Conservation (phyloP, 257 asterid species). For the Penstemon barbatus region DNA sequence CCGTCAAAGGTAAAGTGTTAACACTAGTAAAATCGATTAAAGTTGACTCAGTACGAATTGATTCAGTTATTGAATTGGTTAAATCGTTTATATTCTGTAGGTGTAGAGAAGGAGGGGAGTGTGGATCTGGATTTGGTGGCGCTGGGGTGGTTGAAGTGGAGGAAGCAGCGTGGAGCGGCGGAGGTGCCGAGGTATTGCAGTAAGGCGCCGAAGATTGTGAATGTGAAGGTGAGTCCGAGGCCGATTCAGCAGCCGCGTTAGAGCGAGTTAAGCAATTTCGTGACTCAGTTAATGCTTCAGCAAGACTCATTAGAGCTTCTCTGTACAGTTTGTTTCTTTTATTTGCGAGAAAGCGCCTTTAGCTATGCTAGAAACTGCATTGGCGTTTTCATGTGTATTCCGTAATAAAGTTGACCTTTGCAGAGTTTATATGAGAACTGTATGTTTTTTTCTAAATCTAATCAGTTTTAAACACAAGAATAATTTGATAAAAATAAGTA, state of each 20-base stretch:
- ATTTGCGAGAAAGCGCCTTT: no score
- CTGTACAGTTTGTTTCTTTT: no score
- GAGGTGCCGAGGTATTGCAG: slow-evolving; percentile 52
- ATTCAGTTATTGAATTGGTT: slow-evolving; percentile 13
- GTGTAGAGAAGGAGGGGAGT: slow-evolving; percentile 33
- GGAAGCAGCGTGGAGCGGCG: slow-evolving; percentile 48
- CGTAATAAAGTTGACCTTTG: no score
- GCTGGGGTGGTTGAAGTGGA: slow-evolving; percentile 60
- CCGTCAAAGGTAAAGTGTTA: slow-evolving; percentile 34
- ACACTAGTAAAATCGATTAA: neutral
- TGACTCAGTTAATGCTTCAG: no score
- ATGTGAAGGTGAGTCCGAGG: slow-evolving; percentile 55
- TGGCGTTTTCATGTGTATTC: no score
- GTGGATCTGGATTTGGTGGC: slow-evolving; percentile 59
- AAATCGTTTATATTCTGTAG: neutral
- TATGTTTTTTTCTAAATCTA: no score
- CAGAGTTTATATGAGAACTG: no score
- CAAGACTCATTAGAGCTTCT: no score
- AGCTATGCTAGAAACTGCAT: no score
- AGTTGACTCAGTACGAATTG: neutral
- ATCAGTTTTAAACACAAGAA: no score
- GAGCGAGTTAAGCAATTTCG: neutral
- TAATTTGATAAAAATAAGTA: no score
- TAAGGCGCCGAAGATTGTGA: slow-evolving; percentile 66
- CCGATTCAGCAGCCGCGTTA: slow-evolving; percentile 77